These are phyloP conservation scores for Solanum rostratum DNA, from an alignment of 257 asterid genomes.

Conservation along the genomic window DNA sequence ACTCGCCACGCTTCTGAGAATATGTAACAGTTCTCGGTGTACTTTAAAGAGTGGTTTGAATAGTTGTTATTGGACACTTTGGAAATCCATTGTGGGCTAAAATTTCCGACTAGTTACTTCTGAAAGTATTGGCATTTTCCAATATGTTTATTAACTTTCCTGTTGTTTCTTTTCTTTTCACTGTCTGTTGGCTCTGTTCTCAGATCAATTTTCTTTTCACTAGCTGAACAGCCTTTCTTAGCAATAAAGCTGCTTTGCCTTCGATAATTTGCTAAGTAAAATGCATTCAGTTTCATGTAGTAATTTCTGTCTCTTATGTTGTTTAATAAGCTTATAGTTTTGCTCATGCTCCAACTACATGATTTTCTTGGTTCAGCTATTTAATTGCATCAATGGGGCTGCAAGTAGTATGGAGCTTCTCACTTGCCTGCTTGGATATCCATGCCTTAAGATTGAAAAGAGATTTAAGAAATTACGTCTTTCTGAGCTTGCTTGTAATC, in stretches of 20 bases:
- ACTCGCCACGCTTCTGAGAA: background rate
- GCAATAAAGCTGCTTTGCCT: background rate
- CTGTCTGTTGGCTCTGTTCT: background rate
- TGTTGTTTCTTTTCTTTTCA: background rate
- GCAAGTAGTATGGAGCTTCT: conserved; percentile 86
- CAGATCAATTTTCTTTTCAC: background rate
- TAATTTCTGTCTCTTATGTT: background rate
- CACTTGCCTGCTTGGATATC: conserved; percentile 70
- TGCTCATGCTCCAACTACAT: background rate
- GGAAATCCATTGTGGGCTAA: background rate
- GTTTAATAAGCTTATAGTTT: background rate
- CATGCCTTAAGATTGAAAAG: conserved; percentile 78
- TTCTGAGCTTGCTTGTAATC: conserved; percentile 62
- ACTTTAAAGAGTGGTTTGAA: background rate
- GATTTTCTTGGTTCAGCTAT: conserved; percentile 42
- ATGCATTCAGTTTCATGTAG: background rate
- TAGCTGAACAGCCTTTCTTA: background rate
- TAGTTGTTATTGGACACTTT: background rate
- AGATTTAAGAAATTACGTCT: conserved; percentile 58
- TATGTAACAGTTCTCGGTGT: background rate
- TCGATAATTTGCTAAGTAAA: background rate
- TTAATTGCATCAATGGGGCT: conserved; percentile 95
- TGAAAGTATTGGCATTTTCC: background rate
- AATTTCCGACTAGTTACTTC: background rate
- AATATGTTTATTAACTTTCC: background rate